Conservation (phyloP, 441 rosid genomes). For the Arabidopsis lyrata region DNA sequence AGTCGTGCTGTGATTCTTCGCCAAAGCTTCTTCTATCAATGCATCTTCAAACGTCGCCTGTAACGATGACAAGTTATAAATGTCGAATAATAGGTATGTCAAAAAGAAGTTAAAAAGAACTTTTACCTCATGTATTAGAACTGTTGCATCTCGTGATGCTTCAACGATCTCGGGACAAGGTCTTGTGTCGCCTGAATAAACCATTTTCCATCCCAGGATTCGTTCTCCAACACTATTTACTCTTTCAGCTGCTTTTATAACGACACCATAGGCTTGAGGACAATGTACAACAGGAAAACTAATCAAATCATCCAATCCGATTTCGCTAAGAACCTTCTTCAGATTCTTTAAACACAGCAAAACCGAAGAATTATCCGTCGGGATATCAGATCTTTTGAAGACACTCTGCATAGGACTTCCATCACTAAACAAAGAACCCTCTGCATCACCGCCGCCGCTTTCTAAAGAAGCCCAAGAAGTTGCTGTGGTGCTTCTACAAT, state of each 20-base stretch:
- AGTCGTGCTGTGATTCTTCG: constrained; percentile 95
- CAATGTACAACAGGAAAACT: constrained; percentile 97
- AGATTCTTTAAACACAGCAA: constrained; percentile 59
- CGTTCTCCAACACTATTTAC: constrained; percentile 64
- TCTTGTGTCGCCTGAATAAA: constrained; percentile 95
- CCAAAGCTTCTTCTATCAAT: constrained; percentile 85
- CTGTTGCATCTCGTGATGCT: constrained; percentile 82
- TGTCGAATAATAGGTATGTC: background rate
- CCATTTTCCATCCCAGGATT: constrained; percentile 95
- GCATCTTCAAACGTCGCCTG: constrained; percentile 98
- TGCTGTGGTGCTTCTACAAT: constrained; percentile 74
- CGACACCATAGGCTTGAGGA: constrained; percentile 85
- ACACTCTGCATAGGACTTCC: constrained; percentile 75
- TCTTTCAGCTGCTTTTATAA: constrained; percentile 76
- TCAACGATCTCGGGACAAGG: constrained; percentile 80
- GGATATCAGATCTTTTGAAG: constrained; percentile 61
- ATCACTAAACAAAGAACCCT: constrained; percentile 58
- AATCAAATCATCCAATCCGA: constrained; percentile 68
- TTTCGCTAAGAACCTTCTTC: constrained; percentile 66
- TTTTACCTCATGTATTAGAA: constrained; percentile 91
- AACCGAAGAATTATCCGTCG: constrained; percentile 50
- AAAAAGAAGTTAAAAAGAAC: background rate
- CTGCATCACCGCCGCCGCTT: constrained; percentile 14
- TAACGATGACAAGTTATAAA: background rate
- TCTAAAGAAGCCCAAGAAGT: constrained; percentile 68